Evolutionary conservation across 371 early-diverging fungal genomes (phyloP).

Genomic region (Mucor piriformis): DNA sequence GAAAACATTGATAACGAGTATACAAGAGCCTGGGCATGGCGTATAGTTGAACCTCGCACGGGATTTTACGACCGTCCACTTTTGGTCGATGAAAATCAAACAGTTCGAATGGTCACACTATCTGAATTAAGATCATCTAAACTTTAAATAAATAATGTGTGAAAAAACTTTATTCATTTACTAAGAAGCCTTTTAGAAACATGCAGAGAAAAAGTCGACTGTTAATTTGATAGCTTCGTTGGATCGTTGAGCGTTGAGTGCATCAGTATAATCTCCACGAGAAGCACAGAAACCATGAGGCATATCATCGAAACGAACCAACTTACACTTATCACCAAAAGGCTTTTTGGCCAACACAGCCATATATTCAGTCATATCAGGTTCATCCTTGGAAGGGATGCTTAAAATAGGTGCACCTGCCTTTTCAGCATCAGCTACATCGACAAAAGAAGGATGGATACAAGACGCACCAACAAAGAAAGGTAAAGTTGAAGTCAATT

Average conservation of each 20-base stretch:
- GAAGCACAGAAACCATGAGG: slow-evolving; percentile 75
- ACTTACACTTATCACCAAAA: slow-evolving; percentile 56
- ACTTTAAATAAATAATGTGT: slow-evolving; percentile 14
- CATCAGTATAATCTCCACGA: slow-evolving; percentile 63
- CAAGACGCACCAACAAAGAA: slow-evolving; percentile 56
- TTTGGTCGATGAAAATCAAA: slow-evolving; percentile 1
- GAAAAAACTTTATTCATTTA: slow-evolving; percentile 1
- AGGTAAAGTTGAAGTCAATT: slow-evolving; percentile 27
- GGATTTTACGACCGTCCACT: slow-evolving; percentile 12
- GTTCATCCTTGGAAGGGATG: slow-evolving; percentile 68
- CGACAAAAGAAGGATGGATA: slow-evolving; percentile 67
- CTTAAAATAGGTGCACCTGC: slow-evolving; percentile 61
- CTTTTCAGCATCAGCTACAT: slow-evolving; percentile 52
- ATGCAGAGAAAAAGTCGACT: slow-evolving; percentile 51
- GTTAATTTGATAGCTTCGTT: slow-evolving; percentile 58
- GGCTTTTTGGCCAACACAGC: slow-evolving; percentile 53
- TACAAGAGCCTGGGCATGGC: slow-evolving; percentile 31
- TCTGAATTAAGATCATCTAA: slow-evolving; percentile 14
- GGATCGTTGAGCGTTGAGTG: slow-evolving; percentile 50
- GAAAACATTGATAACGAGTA: slow-evolving; percentile 32
- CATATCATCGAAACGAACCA: slow-evolving; percentile 68
- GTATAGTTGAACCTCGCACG: slow-evolving; percentile 14
- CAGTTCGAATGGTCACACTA: slow-evolving; percentile 10
- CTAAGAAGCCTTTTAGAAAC: slow-evolving; percentile 17
- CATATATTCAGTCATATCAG: slow-evolving; percentile 61